A percentile compares a stretch with the other conserved stretches of the same genome.
phyloP scores from a whole-genome alignment of 176 grass and related monocot genomes.

The Ananas comosus region DNA sequence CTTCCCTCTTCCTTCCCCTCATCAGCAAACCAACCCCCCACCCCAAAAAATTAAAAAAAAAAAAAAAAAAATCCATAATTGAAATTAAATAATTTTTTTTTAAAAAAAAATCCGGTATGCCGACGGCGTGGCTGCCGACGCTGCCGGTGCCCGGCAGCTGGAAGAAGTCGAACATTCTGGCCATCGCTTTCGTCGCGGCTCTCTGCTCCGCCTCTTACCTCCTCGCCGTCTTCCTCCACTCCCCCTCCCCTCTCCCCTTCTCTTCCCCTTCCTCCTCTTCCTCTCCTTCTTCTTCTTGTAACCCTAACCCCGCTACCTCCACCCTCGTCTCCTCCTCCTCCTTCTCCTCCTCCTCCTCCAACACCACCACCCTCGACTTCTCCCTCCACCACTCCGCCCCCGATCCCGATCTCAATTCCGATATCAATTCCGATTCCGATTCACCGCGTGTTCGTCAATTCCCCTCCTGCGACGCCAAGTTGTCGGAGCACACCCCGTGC shows the following conservation, averaged over 20 bases:
- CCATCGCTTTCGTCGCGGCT: constrained; percentile 2
- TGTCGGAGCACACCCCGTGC: constrained; percentile 30
- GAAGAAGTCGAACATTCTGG: background rate
- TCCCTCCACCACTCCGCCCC: constrained; percentile 23
- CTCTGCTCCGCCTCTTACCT: constrained; percentile 21
- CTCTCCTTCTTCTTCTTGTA: background rate
- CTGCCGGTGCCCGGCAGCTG: too few relatives aligned
- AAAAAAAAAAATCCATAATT: too few relatives aligned
- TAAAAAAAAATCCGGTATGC: too few relatives aligned
- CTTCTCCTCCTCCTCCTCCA: constrained; percentile 5
- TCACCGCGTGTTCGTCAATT: background rate
- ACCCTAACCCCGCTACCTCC: background rate
- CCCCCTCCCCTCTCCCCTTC: background rate
- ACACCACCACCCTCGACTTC: constrained; percentile 19
- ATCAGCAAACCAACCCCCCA: too few relatives aligned
- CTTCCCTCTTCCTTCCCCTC: too few relatives aligned
- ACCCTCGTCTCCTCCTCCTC: background rate
- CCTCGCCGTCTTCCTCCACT: constrained; percentile 9
- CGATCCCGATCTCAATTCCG: background rate
- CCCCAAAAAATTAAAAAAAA: too few relatives aligned
- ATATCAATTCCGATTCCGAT: background rate
- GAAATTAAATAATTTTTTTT: too few relatives aligned
- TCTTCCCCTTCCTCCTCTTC: background rate
- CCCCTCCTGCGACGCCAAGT: constrained; percentile 9
- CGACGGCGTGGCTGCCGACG: too few relatives aligned